Percentiles rank a stretch among this genome's conserved stretches.
Conservation (phyloP, 1,139 yeast species). For the Diutina rugosa region DNA sequence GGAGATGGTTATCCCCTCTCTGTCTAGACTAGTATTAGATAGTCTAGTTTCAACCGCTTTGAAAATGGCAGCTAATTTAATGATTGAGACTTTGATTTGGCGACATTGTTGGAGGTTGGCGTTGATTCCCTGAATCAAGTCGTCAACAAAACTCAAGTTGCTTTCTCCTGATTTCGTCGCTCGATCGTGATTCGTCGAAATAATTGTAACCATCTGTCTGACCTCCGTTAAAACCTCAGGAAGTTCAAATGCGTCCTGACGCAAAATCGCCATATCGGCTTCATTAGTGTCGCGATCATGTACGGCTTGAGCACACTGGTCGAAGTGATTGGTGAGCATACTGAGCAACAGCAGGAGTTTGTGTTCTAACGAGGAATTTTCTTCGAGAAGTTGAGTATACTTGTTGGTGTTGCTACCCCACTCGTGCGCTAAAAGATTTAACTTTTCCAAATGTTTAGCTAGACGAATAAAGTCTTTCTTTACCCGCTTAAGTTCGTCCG, state of each 20-base stretch:
- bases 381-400: constrained; percentile 8
- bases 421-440: not conserved
- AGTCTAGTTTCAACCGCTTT: constrained; percentile 9
- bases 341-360: constrained; percentile 61
- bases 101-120: constrained; percentile 11
- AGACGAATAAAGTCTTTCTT: not conserved
- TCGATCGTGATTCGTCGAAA: constrained; percentile 22
- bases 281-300: not conserved
- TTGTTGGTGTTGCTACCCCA: not conserved
- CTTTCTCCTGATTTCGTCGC: constrained; percentile 14
- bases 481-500: not conserved
- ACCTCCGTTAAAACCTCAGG: constrained; percentile 10
- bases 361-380: constrained; percentile 43
- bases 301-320: constrained; percentile 4
- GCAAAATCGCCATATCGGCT: not conserved
- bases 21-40: constrained; percentile 2
- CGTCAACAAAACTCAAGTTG: constrained; percentile 10
- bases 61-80: constrained; percentile 13
- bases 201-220: constrained; percentile 21
- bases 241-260: not conserved
- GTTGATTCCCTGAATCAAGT: constrained; percentile 7
- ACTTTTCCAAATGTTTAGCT: not conserved
- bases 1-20: not conserved
- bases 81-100: constrained; percentile 14
- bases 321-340: constrained; percentile 48